Evolutionary conservation across 495 filamentous ascomycete genomes (phyloP), one percentile per base, ranked within the genome.

Genomic region (Pyronema omphalodes): DNA sequence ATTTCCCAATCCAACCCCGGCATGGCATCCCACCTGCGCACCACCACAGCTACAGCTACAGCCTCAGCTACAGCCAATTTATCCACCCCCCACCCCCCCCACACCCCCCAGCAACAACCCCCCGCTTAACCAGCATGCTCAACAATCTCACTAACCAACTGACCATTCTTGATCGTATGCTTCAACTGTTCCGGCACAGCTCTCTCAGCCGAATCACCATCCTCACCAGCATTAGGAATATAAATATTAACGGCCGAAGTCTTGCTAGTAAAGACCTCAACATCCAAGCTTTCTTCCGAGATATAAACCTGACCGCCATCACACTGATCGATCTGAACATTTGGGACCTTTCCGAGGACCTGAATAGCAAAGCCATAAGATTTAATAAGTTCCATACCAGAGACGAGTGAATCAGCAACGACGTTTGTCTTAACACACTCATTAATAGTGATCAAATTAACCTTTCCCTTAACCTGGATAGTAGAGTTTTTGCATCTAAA

Each of bases 391-490:
- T 96, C 91, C 50, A 99, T 78, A 36, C 81, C 82, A 51, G 83
- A 89, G 43, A 99, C 86, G 33, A 99, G 78, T 0, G 80, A 84
- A 62, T 95, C 88, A 44, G 95, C 76, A 41, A 95, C 78, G 52
- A 99, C 76, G 15, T 83, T 86, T 8, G 87, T 72, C n/a, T 83
- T 79, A 17, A 70, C 78, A 57, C 82, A 88, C 70, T 94, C 93
- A 67, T 94, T 89, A 59, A 96, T 73, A 15, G 88, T 87, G 57
- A 99, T 82, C 9, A 88, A 86, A 68, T 96, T 99, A 36, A 84
- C 87, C 67, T 99, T 99, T 70, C 83, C 86, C 54, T 75, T 78
- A 59, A 99, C 71, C 58, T 88, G 82, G 62, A 99, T 77, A 37
- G 86, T 87, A n/a, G 82, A 83, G 66, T 88, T 86, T 68, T 74